Conservation (phyloP, 2,329 filamentous ascomycete genomes). For the Dothideomycetes sp. region DNA sequence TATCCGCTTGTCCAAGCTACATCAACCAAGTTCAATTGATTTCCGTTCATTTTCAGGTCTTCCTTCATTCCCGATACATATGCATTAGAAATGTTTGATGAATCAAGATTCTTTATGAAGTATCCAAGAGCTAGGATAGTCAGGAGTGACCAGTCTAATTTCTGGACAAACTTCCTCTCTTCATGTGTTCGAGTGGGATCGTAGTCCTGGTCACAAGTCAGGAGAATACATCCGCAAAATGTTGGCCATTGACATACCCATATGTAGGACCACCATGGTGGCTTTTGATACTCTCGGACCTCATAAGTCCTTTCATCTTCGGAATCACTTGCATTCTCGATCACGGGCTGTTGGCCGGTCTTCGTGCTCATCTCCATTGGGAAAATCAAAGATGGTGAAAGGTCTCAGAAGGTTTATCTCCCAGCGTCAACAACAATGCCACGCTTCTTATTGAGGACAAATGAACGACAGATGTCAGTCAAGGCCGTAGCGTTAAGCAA, state of each 20-base stretch:
- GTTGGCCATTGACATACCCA: too few relatives aligned
- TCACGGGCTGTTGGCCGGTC: neutral
- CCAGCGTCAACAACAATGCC: too few relatives aligned
- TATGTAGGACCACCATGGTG: neutral
- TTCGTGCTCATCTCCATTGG: neutral
- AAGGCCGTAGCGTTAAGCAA: too few relatives aligned
- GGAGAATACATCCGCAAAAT: neutral
- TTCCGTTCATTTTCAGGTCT: neutral
- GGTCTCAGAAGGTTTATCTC: too few relatives aligned
- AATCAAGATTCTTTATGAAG: neutral
- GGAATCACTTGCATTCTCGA: neutral
- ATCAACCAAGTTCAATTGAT: neutral
- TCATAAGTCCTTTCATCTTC: neutral
- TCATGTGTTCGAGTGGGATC: neutral
- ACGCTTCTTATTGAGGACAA: too few relatives aligned
- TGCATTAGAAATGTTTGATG: neutral
- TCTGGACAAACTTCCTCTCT: neutral
- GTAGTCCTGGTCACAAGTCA: neutral
- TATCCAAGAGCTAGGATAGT: neutral
- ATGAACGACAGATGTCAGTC: too few relatives aligned
- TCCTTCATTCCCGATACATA: neutral
- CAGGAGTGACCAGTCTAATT: neutral
- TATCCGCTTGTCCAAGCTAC: neutral
- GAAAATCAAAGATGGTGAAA: too few relatives aligned
- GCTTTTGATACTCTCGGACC: neutral